These are phyloP conservation scores for Aspergillus neoniger DNA, from an alignment of 2,329 filamentous ascomycete genomes.

Conservation along the genomic window DNA sequence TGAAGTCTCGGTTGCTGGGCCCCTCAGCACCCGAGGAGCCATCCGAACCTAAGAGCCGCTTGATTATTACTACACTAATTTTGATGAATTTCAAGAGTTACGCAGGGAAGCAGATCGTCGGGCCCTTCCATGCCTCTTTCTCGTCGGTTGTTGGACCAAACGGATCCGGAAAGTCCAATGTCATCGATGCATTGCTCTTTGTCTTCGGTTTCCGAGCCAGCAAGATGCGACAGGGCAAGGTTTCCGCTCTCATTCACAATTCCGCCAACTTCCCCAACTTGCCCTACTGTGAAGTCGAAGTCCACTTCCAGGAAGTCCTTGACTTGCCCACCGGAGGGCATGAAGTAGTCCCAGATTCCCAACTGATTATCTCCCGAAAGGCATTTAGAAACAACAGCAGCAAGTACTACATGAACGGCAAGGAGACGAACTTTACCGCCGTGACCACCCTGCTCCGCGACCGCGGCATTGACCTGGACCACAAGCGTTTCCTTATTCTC, in stretches of 20 bases:
- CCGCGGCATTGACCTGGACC: constrained; percentile 89
- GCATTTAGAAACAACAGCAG: constrained; percentile 98
- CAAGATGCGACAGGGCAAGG: constrained; percentile 99
- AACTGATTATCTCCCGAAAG: constrained; percentile 82
- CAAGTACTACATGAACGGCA: constrained; percentile 95
- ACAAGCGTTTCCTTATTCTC: constrained; percentile 95
- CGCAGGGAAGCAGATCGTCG: constrained; percentile 89
- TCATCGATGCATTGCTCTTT: constrained; percentile 95
- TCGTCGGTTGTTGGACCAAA: constrained; percentile 98
- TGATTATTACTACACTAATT: constrained; percentile 89
- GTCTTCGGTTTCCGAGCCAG: constrained; percentile 99
- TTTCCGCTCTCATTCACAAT: constrained; percentile 96
- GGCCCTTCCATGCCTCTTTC: constrained; percentile 95
- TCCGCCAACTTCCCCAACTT: constrained; percentile 83
- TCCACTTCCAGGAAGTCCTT: constrained; percentile 94
- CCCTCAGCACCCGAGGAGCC: constrained; percentile 69
- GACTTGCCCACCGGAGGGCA: constrained; percentile 76
- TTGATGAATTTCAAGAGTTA: constrained; percentile 99
- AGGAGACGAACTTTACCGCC: constrained; percentile 85
- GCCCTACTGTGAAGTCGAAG: constrained; percentile 90
- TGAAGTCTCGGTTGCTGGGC: constrained; percentile 76
- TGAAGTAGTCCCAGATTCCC: constrained; percentile 78
- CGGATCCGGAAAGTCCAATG: constrained; percentile 97
- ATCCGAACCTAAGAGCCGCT: constrained; percentile 75
- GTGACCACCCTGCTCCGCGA: constrained; percentile 86